Percentiles rank a stretch among this genome's conserved stretches.
phyloP scores from a whole-genome alignment of 2,329 filamentous ascomycete genomes.

The Cercospora janseana region DNA sequence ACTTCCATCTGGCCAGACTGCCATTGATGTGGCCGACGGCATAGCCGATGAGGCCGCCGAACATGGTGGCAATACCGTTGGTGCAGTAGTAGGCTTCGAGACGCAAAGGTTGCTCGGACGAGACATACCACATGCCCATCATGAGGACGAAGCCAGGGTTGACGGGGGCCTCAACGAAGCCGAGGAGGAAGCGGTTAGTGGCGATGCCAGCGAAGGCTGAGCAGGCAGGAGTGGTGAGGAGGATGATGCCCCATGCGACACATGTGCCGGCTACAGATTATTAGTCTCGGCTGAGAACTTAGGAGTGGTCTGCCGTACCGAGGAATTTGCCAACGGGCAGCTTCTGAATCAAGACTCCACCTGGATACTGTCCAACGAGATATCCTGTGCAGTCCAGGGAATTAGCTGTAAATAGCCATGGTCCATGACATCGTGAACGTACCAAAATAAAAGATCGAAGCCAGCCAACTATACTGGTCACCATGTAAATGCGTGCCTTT shows the following conservation, averaged over 20 bases:
- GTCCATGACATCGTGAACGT: background rate
- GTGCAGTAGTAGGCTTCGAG: constrained; percentile 58
- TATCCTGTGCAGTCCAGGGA: constrained; percentile 29
- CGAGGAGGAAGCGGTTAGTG: constrained; percentile 40
- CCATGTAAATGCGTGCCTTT: constrained; percentile 49
- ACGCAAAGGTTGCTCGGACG: constrained; percentile 51
- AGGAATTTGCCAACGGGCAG: constrained; percentile 50
- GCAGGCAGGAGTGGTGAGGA: constrained; percentile 45
- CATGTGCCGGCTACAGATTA: constrained; percentile 36
- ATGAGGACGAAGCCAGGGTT: constrained; percentile 41
- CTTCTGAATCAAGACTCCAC: constrained; percentile 46
- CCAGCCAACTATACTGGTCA: constrained; percentile 55
- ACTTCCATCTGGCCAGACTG: constrained; percentile 54
- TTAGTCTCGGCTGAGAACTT: background rate
- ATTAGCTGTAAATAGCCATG: background rate
- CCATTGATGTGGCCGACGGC: constrained; percentile 59
- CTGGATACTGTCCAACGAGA: constrained; percentile 47
- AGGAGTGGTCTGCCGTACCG: constrained; percentile 11
- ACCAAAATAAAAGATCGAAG: constrained; percentile 51
- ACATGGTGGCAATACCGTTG: constrained; percentile 61
- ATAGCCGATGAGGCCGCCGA: constrained; percentile 59
- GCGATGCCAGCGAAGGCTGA: constrained; percentile 42
- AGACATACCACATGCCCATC: constrained; percentile 42
- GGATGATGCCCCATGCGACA: constrained; percentile 43
- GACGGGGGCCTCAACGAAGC: constrained; percentile 39